Evolutionary conservation across 345 rosid species (phyloP).

Genomic region (Mangifera indica): DNA sequence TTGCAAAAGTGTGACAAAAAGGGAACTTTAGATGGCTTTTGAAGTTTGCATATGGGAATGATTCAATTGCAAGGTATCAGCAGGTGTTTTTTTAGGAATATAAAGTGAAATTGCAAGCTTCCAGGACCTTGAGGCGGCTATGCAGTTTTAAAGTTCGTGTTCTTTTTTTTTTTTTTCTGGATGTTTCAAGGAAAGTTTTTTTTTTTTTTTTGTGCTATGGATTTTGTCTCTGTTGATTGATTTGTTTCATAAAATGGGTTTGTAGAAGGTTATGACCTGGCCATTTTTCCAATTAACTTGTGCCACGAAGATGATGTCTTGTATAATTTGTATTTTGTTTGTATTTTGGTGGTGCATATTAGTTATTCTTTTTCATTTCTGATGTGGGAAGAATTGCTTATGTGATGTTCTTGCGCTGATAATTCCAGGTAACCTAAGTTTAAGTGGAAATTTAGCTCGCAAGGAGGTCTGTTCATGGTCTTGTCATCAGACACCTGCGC

Average conservation of each 20-base stretch:
- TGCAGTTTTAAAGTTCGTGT: not conserved
- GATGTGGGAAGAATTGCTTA: slow-evolving; percentile 1
- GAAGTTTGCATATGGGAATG: not conserved
- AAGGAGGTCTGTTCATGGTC: slow-evolving; percentile 39
- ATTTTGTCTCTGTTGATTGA: not conserved
- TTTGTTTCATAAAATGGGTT: not conserved
- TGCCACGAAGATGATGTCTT: not conserved
- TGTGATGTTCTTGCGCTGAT: slow-evolving; percentile 14
- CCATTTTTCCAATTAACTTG: not conserved
- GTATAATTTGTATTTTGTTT: no score
- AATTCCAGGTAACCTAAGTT: slow-evolving; percentile 46
- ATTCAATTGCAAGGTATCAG: not conserved
- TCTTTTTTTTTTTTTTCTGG: no score
- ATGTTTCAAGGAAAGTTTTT: not conserved
- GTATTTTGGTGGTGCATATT: not conserved
- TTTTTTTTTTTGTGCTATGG: not conserved
- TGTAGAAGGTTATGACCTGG: not conserved
- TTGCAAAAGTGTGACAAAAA: not conserved
- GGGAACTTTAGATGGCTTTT: not conserved
- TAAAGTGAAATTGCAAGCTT: not conserved
- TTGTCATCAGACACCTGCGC: slow-evolving; percentile 27
- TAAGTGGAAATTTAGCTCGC: slow-evolving; percentile 37
- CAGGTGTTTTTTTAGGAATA: not conserved
- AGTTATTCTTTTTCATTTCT: not conserved
- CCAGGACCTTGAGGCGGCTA: not conserved